A percentile compares a stretch with the other conserved stretches of the same genome.
These are phyloP conservation scores for Penicillium griseofulvum DNA, from an alignment of 2,329 filamentous ascomycete genomes.

Conservation along the genomic window DNA sequence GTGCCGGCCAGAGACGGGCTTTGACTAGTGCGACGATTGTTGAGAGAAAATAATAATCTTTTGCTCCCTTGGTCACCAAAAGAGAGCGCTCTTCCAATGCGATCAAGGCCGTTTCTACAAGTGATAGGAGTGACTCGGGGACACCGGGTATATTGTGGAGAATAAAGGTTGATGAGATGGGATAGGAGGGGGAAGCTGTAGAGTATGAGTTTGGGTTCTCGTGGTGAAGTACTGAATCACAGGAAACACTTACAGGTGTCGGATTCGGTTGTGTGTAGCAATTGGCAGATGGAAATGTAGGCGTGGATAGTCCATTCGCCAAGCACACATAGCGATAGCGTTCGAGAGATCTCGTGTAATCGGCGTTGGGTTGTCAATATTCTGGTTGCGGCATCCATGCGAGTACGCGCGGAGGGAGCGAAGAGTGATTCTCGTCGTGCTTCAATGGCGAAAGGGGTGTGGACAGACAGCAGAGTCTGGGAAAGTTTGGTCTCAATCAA, in stretches of 20 bases:
- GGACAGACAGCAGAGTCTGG: slow-evolving; percentile 39
- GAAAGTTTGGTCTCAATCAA: slow-evolving; percentile 37
- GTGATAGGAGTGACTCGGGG: slow-evolving; percentile 33
- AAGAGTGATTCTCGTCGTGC: slow-evolving; percentile 33
- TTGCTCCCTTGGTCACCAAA: slow-evolving; percentile 38
- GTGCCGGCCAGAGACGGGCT: slow-evolving; percentile 33
- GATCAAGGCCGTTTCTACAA: slow-evolving; percentile 32
- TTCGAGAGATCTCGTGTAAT: slow-evolving; percentile 32
- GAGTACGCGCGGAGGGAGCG: slow-evolving; percentile 34
- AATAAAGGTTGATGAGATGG: slow-evolving; percentile 16
- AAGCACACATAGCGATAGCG: slow-evolving; percentile 34
- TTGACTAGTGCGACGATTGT: slow-evolving; percentile 38
- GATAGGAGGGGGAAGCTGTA: slow-evolving; percentile 2
- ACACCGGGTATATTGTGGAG: slow-evolving; percentile 31
- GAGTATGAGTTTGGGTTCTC: background rate
- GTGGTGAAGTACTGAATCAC: background rate
- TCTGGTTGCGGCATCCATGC: slow-evolving; percentile 38
- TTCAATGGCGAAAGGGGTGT: slow-evolving; percentile 41
- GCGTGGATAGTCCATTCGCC: slow-evolving; percentile 41
- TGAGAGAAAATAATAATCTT: slow-evolving; percentile 42
- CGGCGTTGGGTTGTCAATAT: slow-evolving; percentile 39
- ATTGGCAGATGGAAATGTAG: slow-evolving; percentile 38
- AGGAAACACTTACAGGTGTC: slow-evolving; percentile 22
- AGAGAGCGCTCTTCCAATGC: slow-evolving; percentile 33
- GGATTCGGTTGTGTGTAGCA: slow-evolving; percentile 29